Percentiles rank a stretch among this genome's conserved stretches.
Evolutionary conservation across 768 basidiomycete species (phyloP).

Genomic region (Mycena albidolilacea): DNA sequence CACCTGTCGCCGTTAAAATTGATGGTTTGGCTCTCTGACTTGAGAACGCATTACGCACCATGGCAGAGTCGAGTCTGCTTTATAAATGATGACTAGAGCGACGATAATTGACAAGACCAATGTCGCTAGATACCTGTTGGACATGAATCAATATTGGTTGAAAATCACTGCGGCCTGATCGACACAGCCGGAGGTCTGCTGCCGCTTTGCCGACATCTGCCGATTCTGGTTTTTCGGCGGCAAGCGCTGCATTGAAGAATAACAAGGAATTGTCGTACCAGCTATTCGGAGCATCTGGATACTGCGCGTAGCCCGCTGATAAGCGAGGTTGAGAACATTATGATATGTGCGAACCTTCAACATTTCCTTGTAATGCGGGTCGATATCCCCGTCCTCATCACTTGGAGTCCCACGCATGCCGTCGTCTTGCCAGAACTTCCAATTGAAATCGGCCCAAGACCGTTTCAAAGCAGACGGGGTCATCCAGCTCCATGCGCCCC

Average conservation of each 20-base stretch:
- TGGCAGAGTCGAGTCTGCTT: slow-evolving; percentile 62
- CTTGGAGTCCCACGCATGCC: slow-evolving; percentile 52
- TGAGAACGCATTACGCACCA: slow-evolving; percentile 50
- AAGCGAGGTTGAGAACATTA: not conserved
- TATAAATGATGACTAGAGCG: slow-evolving; percentile 60
- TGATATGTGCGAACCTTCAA: slow-evolving; percentile 52
- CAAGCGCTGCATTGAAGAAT: not conserved
- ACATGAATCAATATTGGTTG: slow-evolving; percentile 56
- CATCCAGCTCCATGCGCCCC: slow-evolving; percentile 63
- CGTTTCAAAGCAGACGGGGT: slow-evolving; percentile 51
- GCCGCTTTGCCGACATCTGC: too few relatives aligned
- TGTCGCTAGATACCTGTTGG: slow-evolving; percentile 50
- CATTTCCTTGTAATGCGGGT: slow-evolving; percentile 68
- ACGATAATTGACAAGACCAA: slow-evolving; percentile 60
- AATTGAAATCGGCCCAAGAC: slow-evolving; percentile 55
- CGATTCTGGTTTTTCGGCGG: too few relatives aligned
- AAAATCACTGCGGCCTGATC: slow-evolving; percentile 33
- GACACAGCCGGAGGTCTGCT: too few relatives aligned
- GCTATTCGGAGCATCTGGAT: slow-evolving; percentile 70
- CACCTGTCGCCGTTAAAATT: slow-evolving; percentile 52
- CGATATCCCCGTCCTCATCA: slow-evolving; percentile 51
- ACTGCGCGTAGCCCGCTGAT: slow-evolving; percentile 44
- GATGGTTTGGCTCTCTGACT: not conserved
- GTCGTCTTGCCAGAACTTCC: slow-evolving; percentile 59
- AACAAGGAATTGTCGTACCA: slow-evolving; percentile 64